Evolutionary conservation across 148 eudicot species (phyloP).

Genomic region (Talinum fruticosum): DNA sequence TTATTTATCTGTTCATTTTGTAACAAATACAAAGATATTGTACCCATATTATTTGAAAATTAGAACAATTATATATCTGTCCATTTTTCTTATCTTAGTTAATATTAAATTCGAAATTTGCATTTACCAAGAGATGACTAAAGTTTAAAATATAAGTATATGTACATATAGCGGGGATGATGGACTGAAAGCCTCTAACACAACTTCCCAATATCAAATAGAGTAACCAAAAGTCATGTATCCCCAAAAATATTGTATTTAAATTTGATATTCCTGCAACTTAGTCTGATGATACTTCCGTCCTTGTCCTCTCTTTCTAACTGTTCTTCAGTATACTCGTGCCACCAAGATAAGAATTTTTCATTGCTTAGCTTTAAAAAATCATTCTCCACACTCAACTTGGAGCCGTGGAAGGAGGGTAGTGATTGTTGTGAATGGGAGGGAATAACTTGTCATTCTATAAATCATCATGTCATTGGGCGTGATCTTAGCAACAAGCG

Average conservation of each 20-base stretch:
- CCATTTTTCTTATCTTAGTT: no score
- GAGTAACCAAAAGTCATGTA: neutral
- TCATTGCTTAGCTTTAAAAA: neutral
- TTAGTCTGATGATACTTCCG: neutral
- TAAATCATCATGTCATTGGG: neutral
- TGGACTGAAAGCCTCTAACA: neutral
- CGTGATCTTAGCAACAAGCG: neutral
- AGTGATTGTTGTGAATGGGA: neutral
- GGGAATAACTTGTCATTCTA: neutral
- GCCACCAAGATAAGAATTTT: neutral
- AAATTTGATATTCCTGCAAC: neutral
- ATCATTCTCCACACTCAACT: neutral
- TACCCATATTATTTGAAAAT: no score
- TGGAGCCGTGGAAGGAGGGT: neutral
- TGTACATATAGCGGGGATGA: no score
- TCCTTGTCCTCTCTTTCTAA: neutral
- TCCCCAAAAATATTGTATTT: neutral
- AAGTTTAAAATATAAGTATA: no score
- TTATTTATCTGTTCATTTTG: no score
- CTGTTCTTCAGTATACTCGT: neutral
- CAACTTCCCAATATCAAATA: neutral
- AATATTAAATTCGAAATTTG: no score
- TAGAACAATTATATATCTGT: no score
- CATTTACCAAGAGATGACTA: no score
- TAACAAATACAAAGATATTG: no score